Base-by-base conservation (phyloP, 2,329 filamentous ascomycete species). In the Tolypocladium tundrense region DNA sequence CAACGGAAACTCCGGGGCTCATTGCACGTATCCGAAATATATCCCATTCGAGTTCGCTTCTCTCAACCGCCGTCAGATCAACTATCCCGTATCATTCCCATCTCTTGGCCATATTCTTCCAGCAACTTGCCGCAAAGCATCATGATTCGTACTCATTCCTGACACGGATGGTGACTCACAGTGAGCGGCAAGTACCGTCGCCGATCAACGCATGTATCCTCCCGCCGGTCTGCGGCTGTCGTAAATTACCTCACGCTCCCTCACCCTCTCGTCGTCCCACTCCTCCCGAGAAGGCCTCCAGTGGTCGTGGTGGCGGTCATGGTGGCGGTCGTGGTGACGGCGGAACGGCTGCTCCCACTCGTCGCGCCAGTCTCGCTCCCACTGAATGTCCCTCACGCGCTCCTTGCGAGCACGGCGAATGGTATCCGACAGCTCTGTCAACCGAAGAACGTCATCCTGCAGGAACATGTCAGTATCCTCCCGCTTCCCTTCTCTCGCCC, bases 391-490 rank as follows among this genome's bases (percentile, higher is more conserved):
- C 53, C 77, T 76, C 41, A 77, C 74, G 55, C 81, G 77, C 21
- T 79, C 72, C 66, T 76, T 77, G 60, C 82, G 79, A 40, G 74
- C 82, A 58, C 83, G 83, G 41, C 90, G 88, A 67, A 97, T 94
- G 24, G 89, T 83, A 61, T 96, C 88, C 1, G 91, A 90, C 4
- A 95, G 72, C 62, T 94, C 84, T 33, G 96, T 90, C 4, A 97
- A 83, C 62, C 88, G 85, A 50, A 91, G 81, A 53, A 97, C 90
- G 64, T 97, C 91, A 69, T 95, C 90, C 91, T 96, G 55, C 14
- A 66, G 54, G 43, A 43, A 57, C 19, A 13, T 39, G 66, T 79
- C 67, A 79, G 74, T 58, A 61, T 43, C 33, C 16, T 33, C 9
- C 48, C 2, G 16, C 16, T 35, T 33, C 27, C 4, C 7, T 13